These are phyloP conservation scores for Phyllosticta ampelicida DNA, from an alignment of 2,329 filamentous ascomycete species.

Conservation along the genomic window DNA sequence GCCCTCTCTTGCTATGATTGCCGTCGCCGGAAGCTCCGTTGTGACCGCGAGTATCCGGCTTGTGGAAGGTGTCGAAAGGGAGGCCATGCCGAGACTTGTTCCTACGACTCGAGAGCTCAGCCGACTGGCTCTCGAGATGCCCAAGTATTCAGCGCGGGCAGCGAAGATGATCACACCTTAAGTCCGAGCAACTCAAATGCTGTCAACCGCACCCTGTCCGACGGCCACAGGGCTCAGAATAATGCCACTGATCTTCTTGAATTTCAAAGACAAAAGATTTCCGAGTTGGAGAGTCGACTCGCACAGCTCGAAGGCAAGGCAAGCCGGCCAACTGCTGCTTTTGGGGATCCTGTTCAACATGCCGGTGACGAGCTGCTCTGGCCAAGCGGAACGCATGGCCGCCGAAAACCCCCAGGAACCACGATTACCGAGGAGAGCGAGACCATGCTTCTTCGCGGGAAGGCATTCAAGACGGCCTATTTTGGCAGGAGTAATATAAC, in stretches of 20 bases:
- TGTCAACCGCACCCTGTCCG: constrained; percentile 1
- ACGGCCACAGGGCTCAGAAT: neutral
- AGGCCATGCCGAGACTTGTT: constrained; percentile 31
- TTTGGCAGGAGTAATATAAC: constrained; percentile 33
- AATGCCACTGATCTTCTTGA: constrained; percentile 15
- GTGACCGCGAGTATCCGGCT: constrained; percentile 34
- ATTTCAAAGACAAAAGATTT: constrained; percentile 17
- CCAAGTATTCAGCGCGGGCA: neutral
- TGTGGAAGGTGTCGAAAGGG: constrained; percentile 35
- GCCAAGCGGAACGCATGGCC: constrained; percentile 11
- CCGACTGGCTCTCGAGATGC: constrained; percentile 4
- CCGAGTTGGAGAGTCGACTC: constrained; percentile 22
- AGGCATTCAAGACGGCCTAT: constrained; percentile 36
- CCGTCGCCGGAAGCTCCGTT: constrained; percentile 37
- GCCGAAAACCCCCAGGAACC: neutral
- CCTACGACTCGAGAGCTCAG: constrained; percentile 28
- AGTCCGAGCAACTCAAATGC: constrained; percentile 9
- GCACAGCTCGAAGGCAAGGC: constrained; percentile 20
- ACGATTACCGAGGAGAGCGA: constrained; percentile 16
- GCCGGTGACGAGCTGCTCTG: constrained; percentile 9
- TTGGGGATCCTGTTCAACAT: constrained; percentile 9
- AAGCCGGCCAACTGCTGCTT: constrained; percentile 13
- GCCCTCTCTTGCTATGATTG: constrained; percentile 38
- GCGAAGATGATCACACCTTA: constrained; percentile 12
- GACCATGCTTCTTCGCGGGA: constrained; percentile 33